Percentiles rank a stretch among this genome's conserved stretches.
phyloP scores from a whole-genome alignment of 2,329 filamentous ascomycete genomes.

The Iodosphaeria phyllophila region DNA sequence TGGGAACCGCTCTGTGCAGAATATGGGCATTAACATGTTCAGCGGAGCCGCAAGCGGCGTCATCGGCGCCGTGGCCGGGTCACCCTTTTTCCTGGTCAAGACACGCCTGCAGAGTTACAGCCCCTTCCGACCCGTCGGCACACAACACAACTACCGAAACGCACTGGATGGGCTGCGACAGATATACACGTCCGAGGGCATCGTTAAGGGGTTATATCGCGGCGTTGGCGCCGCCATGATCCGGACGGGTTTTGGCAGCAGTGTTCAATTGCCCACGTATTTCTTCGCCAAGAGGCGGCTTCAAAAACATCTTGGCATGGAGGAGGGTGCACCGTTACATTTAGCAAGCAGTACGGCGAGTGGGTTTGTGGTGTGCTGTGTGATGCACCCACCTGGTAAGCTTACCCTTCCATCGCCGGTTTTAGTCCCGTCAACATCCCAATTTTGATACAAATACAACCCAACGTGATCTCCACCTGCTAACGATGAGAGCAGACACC shows the following conservation, averaged over 20 bases:
- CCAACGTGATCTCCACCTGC: too few species aligned
- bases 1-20: conserved; percentile 58
- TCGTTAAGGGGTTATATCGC: conserved; percentile 69
- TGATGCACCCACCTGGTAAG: conserved; percentile 91
- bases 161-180: conserved; percentile 65
- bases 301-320: conserved; percentile 66
- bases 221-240: conserved; percentile 91
- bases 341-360: conserved; percentile 74
- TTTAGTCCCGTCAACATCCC: too few species aligned
- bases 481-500: conserved; percentile 40
- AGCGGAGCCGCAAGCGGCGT: conserved; percentile 78
- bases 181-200: conserved; percentile 62
- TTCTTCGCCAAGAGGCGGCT: conserved; percentile 89
- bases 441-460: too few species aligned
- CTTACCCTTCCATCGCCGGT: conserved; percentile 3
- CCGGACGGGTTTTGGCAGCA: conserved; percentile 85
- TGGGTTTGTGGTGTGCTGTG: conserved; percentile 88
- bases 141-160: conserved; percentile 85
- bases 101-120: conserved; percentile 89
- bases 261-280: conserved; percentile 91
- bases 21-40: conserved; percentile 80
- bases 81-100: conserved; percentile 95
- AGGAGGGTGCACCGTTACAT: conserved; percentile 80
- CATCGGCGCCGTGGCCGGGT: conserved; percentile 79
- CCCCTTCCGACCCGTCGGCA: conserved; percentile 81